Evolutionary conservation across 345 rosid genomes (phyloP).

Genomic region (Physaria fendleri): DNA sequence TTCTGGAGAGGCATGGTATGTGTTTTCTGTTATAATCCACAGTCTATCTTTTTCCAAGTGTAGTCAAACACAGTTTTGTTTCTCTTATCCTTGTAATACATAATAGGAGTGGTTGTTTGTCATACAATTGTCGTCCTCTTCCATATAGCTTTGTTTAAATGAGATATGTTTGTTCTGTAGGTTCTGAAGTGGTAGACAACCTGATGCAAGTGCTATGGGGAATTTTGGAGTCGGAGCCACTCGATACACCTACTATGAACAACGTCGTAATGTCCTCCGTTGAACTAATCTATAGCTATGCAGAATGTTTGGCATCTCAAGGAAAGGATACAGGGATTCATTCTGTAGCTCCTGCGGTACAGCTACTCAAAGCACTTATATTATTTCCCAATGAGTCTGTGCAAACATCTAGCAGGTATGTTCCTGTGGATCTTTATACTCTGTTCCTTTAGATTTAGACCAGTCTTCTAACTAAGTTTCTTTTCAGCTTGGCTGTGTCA

Average conservation of each 20-base stretch:
- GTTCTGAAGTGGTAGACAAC: conserved; percentile 86
- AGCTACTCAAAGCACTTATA: conserved; percentile 71
- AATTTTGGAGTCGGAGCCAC: conserved; percentile 88
- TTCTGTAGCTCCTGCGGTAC: conserved; percentile 90
- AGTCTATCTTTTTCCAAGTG: conserved; percentile 2
- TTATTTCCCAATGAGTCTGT: conserved; percentile 76
- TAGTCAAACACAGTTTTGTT: conserved; percentile 12
- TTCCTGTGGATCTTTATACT: conserved; percentile 4
- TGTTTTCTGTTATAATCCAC: not conserved
- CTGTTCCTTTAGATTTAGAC: conserved; percentile 4
- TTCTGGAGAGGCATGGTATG: conserved; percentile 74
- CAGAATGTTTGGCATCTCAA: conserved; percentile 86
- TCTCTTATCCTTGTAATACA: conserved; percentile 6
- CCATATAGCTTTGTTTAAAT: conserved; percentile 19
- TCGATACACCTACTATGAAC: conserved; percentile 90
- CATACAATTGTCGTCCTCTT: not conserved
- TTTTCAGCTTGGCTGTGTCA: conserved; percentile 89
- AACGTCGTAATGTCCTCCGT: conserved; percentile 83
- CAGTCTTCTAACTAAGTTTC: conserved; percentile 21
- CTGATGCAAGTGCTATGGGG: conserved; percentile 96
- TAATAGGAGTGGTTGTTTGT: not conserved
- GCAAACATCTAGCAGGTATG: conserved; percentile 96
- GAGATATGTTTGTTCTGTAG: conserved; percentile 34
- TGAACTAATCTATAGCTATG: conserved; percentile 89
- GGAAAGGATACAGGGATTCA: conserved; percentile 52